Base-by-base conservation (phyloP, 345 rosid species). In the Brassica incana region DNA sequence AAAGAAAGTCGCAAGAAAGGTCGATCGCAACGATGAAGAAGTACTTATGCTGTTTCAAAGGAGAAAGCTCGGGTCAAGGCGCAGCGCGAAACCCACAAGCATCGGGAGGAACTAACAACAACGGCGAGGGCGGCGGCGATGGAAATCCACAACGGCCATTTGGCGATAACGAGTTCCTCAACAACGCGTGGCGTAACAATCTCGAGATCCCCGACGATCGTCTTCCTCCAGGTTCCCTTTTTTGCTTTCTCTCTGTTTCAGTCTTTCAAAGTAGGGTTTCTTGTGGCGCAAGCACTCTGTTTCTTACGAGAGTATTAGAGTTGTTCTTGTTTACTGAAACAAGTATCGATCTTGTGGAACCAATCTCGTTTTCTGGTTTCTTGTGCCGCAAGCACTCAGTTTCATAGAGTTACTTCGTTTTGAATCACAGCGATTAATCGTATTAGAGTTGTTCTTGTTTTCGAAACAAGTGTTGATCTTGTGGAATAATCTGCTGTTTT, bases 141-240 rank as follows among this genome's bases (percentile, higher is more conserved):
- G 9, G 27, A 27, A 61, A 73, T 8, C 16, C 25, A 2, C 54
- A 6, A 52, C 58, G 32, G 12, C 71, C 71, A 48, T 23, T 30
- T 52, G 71, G 29, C 4, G 1, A 36, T 11, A 71, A 64, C 76
- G 59, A 71, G 23, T 12, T 2, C 33, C 76, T 78, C 60, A 78
- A 71, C 6, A 0, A 48, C 20, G 4, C 20, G 11, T 52, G 14
- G 38, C 35, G 16, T 33, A 25, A 35, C 18, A 59, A 59, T 10
- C 15, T 4, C 2, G 65, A 27, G 0, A 1, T 52, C n/a, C 58
- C 71, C 15, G 30, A 33, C 9, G 56, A 54, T 77, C 71, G 10
- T 33, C 1, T 5, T 52, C 9, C 8, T 65, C 65, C 4, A 78
- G 73, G 81, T 78, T 78, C 56, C 60, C 7, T 10, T n/a, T 61